Evolutionary conservation across 257 asterid species (phyloP), one percentile per base, ranked within the genome.

Genomic region (Capsicum baccatum): DNA sequence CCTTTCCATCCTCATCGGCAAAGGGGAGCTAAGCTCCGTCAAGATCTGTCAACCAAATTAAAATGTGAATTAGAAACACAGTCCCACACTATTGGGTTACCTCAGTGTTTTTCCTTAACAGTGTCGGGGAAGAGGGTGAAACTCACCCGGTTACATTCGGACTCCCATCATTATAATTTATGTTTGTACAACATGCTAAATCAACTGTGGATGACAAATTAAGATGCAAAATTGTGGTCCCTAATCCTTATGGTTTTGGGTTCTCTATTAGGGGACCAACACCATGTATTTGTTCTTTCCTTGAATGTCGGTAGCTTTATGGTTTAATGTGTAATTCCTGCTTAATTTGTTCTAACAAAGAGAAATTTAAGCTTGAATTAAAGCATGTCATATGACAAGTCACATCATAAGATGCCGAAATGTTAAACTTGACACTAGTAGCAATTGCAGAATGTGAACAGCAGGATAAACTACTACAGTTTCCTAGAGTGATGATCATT

Each of bases 1-100:
- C 82, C 50, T 54, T 11, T 33, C 82, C 66, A 78, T 54, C 82
- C 66, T 78, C 82, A 78, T 78, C 50, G 82, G 82, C 82, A 78
- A 78, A 78, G 33, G 44, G 66, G 66, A 78, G 82, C 82, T 55
- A 55, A 33, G 82, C 82, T 78, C 82, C 82, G 15, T 78, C 66
- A 78, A 39, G 50, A 78, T 33, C 82, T 78, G 66, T 52, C 44
- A 12, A 33, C 50, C 82, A 78, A 78, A 55, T 78, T 0, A 52
- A 21, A 21, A 54, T 15, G 19, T 33, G 16, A 33, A 78, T 54
- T 21, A 78, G 82, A 78, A 54, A 54, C 1, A 14, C 9, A 14
- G n/a, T n/a, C 80, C 3, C 80, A n/a, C 33, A 11, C 42, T 6
- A n/a, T 19, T 11, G 48, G 48, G 17, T 73, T 73, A 71, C 12